Evolutionary conservation across 2,329 filamentous ascomycete genomes (phyloP).

Genomic region (Beauveria rudraprayagi): DNA sequence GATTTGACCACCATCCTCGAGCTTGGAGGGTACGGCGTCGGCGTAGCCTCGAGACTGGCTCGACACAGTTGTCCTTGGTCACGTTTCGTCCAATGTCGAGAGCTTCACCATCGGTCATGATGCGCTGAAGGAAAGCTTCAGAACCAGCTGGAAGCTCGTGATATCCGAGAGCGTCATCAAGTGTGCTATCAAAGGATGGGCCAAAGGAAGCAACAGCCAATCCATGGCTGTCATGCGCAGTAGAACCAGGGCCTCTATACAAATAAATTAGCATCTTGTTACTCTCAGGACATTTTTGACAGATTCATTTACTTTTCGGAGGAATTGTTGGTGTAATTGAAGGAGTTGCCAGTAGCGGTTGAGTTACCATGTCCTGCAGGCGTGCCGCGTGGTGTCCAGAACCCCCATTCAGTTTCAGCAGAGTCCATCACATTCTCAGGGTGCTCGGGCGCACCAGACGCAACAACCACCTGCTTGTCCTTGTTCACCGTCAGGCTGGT

Average conservation of each 20-base stretch:
- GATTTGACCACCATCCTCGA: background rate
- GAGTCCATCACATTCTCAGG: slow-evolving; percentile 17
- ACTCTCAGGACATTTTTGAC: no score
- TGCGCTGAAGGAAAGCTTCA: slow-evolving; percentile 12
- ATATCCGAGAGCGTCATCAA: slow-evolving; percentile 21
- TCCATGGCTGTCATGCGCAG: slow-evolving; percentile 4
- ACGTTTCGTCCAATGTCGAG: background rate
- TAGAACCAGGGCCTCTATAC: background rate
- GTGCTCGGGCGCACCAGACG: slow-evolving; percentile 15
- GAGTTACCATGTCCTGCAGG: background rate
- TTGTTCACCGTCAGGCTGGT: slow-evolving; percentile 14
- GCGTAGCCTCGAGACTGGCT: background rate
- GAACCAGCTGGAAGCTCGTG: slow-evolving; percentile 13
- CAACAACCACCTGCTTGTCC: slow-evolving; percentile 14
- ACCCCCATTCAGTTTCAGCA: slow-evolving; percentile 20
- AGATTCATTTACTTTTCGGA: background rate
- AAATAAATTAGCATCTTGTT: background rate
- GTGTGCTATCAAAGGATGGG: slow-evolving; percentile 20
- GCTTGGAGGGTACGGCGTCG: background rate
- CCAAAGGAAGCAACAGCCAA: slow-evolving; percentile 21
- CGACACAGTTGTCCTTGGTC: background rate
- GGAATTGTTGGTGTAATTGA: slow-evolving; percentile 13
- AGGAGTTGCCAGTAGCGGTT: slow-evolving; percentile 15
- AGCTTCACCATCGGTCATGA: slow-evolving; percentile 2
- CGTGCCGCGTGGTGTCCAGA: slow-evolving; percentile 14